Conservation (phyloP, 2,329 filamentous ascomycete species). For the Monosporascus sp. region DNA sequence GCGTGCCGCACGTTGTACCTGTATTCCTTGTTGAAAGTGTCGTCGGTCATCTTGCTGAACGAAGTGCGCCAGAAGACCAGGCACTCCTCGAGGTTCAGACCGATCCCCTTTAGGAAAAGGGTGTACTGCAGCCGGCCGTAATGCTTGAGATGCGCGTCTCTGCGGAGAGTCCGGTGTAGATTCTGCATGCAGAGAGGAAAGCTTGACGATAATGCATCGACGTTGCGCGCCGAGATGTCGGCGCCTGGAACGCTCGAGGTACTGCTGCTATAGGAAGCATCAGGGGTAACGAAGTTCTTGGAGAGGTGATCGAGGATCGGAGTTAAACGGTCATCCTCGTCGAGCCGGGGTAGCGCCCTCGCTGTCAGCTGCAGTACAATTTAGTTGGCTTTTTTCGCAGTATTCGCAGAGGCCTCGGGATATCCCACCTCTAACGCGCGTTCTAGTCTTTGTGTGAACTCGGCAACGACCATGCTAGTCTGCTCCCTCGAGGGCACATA, state of each 20-base stretch:
- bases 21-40: slow-evolving; percentile 96
- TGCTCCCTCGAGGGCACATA: slow-evolving; percentile 88
- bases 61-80: slow-evolving; percentile 84
- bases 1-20: slow-evolving; percentile 92
- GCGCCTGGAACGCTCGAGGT: slow-evolving; percentile 62
- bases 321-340: slow-evolving; percentile 88
- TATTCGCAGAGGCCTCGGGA: slow-evolving; percentile 1
- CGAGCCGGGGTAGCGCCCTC: slow-evolving; percentile 83
- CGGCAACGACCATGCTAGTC: slow-evolving; percentile 79
- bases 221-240: slow-evolving; percentile 69
- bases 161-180: slow-evolving; percentile 77
- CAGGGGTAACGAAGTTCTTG: slow-evolving; percentile 90
- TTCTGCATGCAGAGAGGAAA: slow-evolving; percentile 95
- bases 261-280: slow-evolving; percentile 69
- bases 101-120: slow-evolving; percentile 93
- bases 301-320: slow-evolving; percentile 72
- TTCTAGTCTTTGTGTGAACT: slow-evolving; percentile 77
- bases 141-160: slow-evolving; percentile 89
- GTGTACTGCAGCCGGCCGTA: slow-evolving; percentile 91
- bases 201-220: slow-evolving; percentile 73
- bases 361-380: slow-evolving; percentile 62
- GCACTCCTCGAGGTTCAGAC: slow-evolving; percentile 84
- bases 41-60: slow-evolving; percentile 85
- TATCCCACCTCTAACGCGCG: slow-evolving; percentile 69
- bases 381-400: slow-evolving; percentile 6